Evolutionary conservation across 1,139 yeast species (phyloP).

Genomic region (Yamadazyma diospyri): DNA sequence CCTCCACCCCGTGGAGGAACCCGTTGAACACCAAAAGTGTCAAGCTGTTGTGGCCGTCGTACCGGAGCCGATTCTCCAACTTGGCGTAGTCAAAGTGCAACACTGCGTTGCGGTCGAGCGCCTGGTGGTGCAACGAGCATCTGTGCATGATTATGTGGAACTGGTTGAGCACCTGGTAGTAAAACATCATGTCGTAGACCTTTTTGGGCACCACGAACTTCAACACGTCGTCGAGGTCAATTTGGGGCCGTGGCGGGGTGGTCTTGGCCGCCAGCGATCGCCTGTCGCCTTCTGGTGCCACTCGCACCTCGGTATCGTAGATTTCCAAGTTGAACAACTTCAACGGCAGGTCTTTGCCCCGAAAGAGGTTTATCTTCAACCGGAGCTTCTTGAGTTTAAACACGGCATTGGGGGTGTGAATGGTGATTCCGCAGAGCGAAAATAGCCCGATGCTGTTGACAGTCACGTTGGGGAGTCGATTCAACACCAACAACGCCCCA

Average conservation of each 20-base stretch:
- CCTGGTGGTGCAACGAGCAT: constrained; percentile 16
- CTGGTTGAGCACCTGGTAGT: constrained; percentile 26
- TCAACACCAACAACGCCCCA: constrained; percentile 20
- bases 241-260: background rate
- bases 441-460: constrained; percentile 40
- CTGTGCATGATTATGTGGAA: constrained; percentile 29
- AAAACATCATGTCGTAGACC: constrained; percentile 16
- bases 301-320: constrained; percentile 21
- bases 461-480: constrained; percentile 30
- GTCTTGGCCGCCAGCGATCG: background rate
- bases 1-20: constrained; percentile 20
- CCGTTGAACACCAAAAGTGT: constrained; percentile 30
- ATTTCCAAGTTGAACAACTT: constrained; percentile 32
- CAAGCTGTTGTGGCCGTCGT: constrained; percentile 21
- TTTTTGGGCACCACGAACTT: constrained; percentile 13
- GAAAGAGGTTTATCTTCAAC: constrained; percentile 25
- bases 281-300: constrained; percentile 1
- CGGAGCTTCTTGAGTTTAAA: constrained; percentile 22
- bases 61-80: constrained; percentile 22
- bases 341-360: constrained; percentile 25
- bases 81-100: constrained; percentile 27
- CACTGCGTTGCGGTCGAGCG: constrained; percentile 8
- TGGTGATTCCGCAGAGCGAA: constrained; percentile 26
- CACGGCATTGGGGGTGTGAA: constrained; percentile 16
- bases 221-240: constrained; percentile 10